Conservation (phyloP, 179 eudicot species). For the Patellifolia procumbens region DNA sequence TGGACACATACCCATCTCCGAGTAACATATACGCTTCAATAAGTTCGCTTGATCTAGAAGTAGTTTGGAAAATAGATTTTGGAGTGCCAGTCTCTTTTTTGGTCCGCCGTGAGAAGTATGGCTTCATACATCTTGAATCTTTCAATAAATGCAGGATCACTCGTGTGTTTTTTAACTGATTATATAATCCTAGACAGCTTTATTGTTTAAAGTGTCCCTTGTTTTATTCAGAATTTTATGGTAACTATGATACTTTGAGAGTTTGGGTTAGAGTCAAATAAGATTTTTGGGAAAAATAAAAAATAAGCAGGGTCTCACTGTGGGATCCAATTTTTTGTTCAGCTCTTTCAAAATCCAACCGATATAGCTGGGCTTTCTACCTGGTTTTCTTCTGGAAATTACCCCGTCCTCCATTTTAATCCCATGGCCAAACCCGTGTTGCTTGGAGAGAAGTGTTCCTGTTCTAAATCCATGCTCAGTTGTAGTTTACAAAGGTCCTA, state of each 20-base stretch:
- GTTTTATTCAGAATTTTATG: background rate
- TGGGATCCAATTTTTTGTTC: background rate
- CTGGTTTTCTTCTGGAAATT: background rate
- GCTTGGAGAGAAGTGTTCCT: background rate
- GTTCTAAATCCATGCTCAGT: background rate
- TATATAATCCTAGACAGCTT: background rate
- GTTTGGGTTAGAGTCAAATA: background rate
- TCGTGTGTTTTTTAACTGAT: background rate
- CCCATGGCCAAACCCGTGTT: background rate
- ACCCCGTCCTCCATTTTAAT: too few relatives aligned
- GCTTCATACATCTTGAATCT: background rate
- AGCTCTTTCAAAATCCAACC: background rate
- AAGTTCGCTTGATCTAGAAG: background rate
- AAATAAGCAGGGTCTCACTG: background rate
- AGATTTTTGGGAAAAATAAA: background rate
- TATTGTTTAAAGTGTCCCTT: background rate
- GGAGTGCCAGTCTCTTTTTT: background rate
- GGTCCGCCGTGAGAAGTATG: background rate
- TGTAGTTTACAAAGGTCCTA: conserved; percentile 8
- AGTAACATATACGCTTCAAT: too few relatives aligned
- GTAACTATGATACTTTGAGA: background rate
- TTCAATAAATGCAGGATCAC: background rate
- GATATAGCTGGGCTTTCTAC: background rate
- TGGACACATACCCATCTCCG: too few relatives aligned
- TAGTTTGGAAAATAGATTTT: background rate